phyloP scores from a whole-genome alignment of 148 eudicot genomes.

The Drosera capensis region DNA sequence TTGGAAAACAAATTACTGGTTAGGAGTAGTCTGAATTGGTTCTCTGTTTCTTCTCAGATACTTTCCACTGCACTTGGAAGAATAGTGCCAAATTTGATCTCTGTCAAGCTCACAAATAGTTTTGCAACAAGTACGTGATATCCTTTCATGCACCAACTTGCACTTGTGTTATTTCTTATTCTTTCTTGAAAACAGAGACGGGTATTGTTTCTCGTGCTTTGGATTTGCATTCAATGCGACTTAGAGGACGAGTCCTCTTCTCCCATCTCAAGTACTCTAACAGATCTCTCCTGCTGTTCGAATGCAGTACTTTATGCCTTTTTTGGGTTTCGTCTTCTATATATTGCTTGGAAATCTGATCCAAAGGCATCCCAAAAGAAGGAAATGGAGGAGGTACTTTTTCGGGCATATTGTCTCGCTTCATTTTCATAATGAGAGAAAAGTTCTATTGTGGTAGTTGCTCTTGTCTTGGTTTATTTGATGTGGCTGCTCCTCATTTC shows the following conservation, averaged over 20 bases:
- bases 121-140: constrained; percentile 68
- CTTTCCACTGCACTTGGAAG: constrained; percentile 93
- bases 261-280: too few relatives aligned
- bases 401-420: background rate
- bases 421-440: too few relatives aligned
- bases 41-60: constrained; percentile 18
- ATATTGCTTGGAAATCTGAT: constrained; percentile 93
- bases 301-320: constrained; percentile 84
- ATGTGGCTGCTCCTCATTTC: too few relatives aligned
- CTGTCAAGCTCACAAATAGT: constrained; percentile 91
- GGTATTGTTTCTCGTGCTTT: too few relatives aligned
- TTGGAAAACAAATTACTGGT: background rate
- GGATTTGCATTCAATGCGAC: too few relatives aligned
- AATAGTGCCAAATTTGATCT: constrained; percentile 81
- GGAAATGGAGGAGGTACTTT: constrained; percentile 85
- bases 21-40: background rate
- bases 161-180: background rate
- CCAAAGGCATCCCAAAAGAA: constrained; percentile 83
- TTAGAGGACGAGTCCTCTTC: too few relatives aligned
- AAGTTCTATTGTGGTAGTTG: too few relatives aligned
- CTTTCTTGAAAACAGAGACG: too few relatives aligned
- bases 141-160: background rate
- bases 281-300: constrained; percentile 7
- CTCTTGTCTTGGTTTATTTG: too few relatives aligned
- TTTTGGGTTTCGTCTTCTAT: constrained; percentile 84